Base-by-base conservation (phyloP, 495 filamentous ascomycete genomes). In the Penicillium chermesinum region DNA sequence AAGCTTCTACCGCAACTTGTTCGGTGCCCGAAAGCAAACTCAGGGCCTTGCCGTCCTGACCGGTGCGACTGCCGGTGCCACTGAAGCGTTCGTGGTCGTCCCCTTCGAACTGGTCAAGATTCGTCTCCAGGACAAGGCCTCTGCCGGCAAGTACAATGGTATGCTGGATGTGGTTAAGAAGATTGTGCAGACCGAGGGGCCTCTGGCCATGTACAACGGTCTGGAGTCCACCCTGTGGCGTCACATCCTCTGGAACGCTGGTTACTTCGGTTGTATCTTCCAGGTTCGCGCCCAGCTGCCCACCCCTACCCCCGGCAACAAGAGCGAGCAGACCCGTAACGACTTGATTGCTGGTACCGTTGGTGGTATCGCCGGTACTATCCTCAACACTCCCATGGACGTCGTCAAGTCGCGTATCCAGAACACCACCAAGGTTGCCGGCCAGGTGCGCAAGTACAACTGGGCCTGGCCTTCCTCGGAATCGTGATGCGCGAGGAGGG, bases 241-340 rank as follows among this genome's bases (percentile, higher is more conserved):
- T 53, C 93, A 98, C 71, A 81, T 96, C 44, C 77, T 96, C 48
- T 98, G 93, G 93, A 98, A 98, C 67, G 78, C 87, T 7, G 93
- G 93, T 38, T 98, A 98, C 76, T 98, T 98, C 66, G 93, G 93
- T 58, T 90, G 89, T 71, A 98, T 98, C 70, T 91, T 89, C 80
- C 93, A 98, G 71, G 87, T 96, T 46, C 87, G 89, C 58, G 77
- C 79, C 38, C 73, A 95, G 55, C 63, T 98, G 17, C 93, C 93
- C 32, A 78, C 82, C 61, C 76, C 80, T 3, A 80, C 85, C 46
- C 70, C 71, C 14, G 69, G 70, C 33, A 86, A 84, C 67, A 96
- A 96, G 78, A 73, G 70, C 44, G 77, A 82, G 50, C 84, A 95
- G 66, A 87, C 91, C 55, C 62, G 75, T 34, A 96, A 96, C 58